phyloP scores from a whole-genome alignment of 2,329 filamentous ascomycete genomes.

The Plectosphaerella cucumerina region DNA sequence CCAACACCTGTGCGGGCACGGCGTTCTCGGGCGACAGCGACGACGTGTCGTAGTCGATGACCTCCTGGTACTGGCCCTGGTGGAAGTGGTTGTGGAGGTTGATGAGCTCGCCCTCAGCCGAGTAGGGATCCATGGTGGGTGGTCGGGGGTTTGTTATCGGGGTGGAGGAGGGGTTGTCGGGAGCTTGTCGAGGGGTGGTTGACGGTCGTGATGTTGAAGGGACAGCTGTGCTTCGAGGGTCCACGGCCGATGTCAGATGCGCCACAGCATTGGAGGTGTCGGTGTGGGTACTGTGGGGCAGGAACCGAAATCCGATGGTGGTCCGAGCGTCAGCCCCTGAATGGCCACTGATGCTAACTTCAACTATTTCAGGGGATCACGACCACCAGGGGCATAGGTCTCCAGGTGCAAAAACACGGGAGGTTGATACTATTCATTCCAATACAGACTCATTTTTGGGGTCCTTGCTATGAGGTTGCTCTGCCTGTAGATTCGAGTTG shows the following conservation, averaged over 20 bases:
- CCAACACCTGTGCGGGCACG: slow-evolving; percentile 70
- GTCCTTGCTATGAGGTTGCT: too few species aligned
- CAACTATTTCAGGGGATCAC: too few species aligned
- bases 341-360: not conserved
- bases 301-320: not conserved
- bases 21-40: slow-evolving; percentile 75
- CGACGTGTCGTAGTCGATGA: slow-evolving; percentile 79
- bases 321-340: not conserved
- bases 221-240: not conserved
- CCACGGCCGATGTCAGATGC: not conserved
- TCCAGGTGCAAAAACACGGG: too few species aligned
- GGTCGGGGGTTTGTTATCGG: slow-evolving; percentile 3
- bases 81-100: slow-evolving; percentile 69
- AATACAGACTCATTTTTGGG: not conserved
- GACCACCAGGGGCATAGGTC: too few species aligned
- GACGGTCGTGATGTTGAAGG: not conserved
- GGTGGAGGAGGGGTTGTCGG: not conserved
- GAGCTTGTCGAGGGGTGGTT: not conserved
- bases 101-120: slow-evolving; percentile 66
- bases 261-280: not conserved
- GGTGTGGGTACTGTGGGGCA: not conserved
- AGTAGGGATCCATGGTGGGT: slow-evolving; percentile 63
- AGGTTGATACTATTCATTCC: too few species aligned
- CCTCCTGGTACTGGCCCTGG: slow-evolving; percentile 80
- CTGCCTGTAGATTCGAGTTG: not conserved